Conservation (phyloP, 108 stramenopile genomes). For the Nannochloropsis oceanica region DNA sequence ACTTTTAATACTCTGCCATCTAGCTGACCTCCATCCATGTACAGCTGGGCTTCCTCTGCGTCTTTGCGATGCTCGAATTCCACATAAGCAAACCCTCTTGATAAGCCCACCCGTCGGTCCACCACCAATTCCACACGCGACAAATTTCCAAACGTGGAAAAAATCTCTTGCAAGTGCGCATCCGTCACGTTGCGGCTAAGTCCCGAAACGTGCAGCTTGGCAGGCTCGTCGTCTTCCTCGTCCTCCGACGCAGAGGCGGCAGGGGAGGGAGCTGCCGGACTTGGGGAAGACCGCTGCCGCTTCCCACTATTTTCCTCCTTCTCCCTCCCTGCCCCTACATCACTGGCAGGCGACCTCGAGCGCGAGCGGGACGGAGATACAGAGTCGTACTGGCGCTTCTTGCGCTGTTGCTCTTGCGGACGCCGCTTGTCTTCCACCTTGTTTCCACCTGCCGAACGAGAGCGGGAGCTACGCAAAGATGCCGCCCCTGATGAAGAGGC, state of each 20-base stretch:
- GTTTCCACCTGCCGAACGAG: not conserved
- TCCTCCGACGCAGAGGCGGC: not conserved
- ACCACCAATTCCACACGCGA: constrained; percentile 2
- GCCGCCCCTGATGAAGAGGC: not conserved
- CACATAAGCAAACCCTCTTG: not conserved
- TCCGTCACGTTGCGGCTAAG: constrained; percentile 2
- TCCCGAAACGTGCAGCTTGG: not conserved
- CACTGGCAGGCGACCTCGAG: not conserved
- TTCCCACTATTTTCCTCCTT: not conserved
- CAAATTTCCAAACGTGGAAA: constrained; percentile 1
- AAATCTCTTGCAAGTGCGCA: constrained; percentile 13
- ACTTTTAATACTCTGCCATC: not conserved
- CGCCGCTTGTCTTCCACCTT: not conserved
- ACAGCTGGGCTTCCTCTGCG: not conserved
- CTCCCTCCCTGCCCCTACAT: not conserved
- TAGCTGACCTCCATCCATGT: not conserved
- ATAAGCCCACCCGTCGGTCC: not conserved
- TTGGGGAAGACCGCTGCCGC: not conserved
- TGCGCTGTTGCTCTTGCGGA: not conserved
- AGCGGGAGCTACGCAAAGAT: not conserved
- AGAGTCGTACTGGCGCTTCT: not conserved
- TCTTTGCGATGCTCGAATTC: not conserved
- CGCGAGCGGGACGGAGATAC: not conserved
- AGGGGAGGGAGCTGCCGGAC: not conserved
- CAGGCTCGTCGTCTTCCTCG: not conserved